Evolutionary conservation across 2,329 filamentous ascomycete species (phyloP), one percentile per base, ranked within the genome.

Genomic region (Ophiostoma ips): DNA sequence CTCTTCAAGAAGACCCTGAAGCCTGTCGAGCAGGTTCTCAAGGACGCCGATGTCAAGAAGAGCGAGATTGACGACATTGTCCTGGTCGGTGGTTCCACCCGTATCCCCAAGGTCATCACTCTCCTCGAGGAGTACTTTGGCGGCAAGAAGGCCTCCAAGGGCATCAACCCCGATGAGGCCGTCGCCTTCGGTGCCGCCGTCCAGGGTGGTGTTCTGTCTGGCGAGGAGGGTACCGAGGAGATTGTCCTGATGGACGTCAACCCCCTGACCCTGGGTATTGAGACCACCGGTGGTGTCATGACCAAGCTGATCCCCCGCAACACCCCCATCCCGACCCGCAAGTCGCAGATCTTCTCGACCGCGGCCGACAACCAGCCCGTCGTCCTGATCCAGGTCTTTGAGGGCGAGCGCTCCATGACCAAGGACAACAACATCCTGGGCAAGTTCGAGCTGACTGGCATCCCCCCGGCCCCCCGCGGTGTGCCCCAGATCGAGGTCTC

Each of bases 141-240:
- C 68, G 89, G 89, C 72, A 98, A 98, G 87, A 95, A 98, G 84
- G 87, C 95, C 60, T 90, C 96, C 81, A 96, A 95, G 79, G 92
- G 86, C 77, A 96, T 96, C 77, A 98, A 98, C 81, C 92, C 92
- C 63, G 92, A 98, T 67, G 92, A 98, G 79, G 92, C 92, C 61
- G 92, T 98, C 64, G 92, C 92, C 62, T 95, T 95, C 73, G 92
- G 92, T 82, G 92, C 92, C 58, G 92, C 92, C 62, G 90, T 98
- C 56, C 92, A 98, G 76, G 92, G 90, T 59, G 92, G 89, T 81
- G 95, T 98, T 68, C 83, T 98, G 58, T 95, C 90, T 53, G 92
- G 92, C 68, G 21, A 45, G 83, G 92, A 96, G 65, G n/a, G n/a
- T n/a, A 95, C 90, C 55, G 78, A 84, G 56, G 92, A 96, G 68